Conservation (phyloP, 495 filamentous ascomycete species). For the Penicillium antarcticum region DNA sequence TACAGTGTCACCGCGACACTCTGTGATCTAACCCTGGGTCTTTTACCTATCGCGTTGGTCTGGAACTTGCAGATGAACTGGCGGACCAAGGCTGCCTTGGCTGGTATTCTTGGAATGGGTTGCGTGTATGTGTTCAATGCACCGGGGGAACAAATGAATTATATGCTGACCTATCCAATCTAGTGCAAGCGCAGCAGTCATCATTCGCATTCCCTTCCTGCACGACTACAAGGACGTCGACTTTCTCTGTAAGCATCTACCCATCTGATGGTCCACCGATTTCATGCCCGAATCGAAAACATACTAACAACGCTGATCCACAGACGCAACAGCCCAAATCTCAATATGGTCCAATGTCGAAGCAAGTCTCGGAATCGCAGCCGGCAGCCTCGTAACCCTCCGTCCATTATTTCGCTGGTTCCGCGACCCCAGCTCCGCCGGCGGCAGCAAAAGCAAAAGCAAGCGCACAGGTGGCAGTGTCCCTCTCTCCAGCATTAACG, state of each 20-base stretch:
- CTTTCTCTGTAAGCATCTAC: constrained; percentile 30
- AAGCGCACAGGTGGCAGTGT: constrained; percentile 29
- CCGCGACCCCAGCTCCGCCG: constrained; percentile 29
- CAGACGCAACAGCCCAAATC: constrained; percentile 41
- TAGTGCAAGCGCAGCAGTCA: constrained; percentile 37
- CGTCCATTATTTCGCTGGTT: constrained; percentile 48
- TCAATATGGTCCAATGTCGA: constrained; percentile 49
- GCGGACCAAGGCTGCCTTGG: constrained; percentile 34
- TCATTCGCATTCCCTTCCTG: constrained; percentile 36
- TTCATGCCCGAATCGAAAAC: background rate
- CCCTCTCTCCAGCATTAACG: constrained; percentile 33
- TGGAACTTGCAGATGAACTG: constrained; percentile 39
- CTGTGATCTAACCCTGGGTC: constrained; percentile 40
- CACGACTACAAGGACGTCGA: constrained; percentile 25
- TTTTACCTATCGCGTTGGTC: constrained; percentile 34
- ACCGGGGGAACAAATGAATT: background rate
- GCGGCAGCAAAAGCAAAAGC: constrained; percentile 17
- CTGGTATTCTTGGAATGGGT: constrained; percentile 38
- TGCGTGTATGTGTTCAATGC: constrained; percentile 30
- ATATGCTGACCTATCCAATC: background rate
- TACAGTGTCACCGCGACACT: constrained; percentile 41
- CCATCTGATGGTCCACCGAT: background rate
- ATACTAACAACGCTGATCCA: constrained; percentile 8
- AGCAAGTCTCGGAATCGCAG: constrained; percentile 43
- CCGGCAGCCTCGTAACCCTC: constrained; percentile 46